Base-by-base conservation (phyloP, 805 yeast genomes). In the Candida golubevii region DNA sequence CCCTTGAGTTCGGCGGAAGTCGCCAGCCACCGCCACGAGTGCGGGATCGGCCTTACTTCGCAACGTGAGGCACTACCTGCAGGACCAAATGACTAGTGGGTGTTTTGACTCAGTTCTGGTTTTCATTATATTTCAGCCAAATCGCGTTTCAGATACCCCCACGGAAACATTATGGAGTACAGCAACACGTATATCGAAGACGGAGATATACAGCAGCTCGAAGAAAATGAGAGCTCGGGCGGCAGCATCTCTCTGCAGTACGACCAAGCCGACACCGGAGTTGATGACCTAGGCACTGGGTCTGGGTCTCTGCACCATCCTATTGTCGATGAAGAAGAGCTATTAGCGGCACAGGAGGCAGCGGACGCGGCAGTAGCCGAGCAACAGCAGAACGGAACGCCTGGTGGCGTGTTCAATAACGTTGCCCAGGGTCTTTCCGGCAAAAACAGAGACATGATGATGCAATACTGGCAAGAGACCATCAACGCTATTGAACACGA, bases 391-490 rank as follows among this genome's bases (percentile, higher is more conserved):
- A 73, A 70, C 36, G 50, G 49, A 9, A 50, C 47, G 2, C 78
- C 77, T 2, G 82, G 79, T 8, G 83, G 85, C 42, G 88, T 87
- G 18, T 88, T 88, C 58, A 75, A 79, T 48, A 93, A 93, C 62
- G 98, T 93, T 7, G 97, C 95, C 1, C 97, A 89, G 59, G 55
- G 57, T 4, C 52, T 54, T 26, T 47, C 48, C 23, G 57, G 59
- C 33, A 58, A 80, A 45, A 84, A 89, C 65, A 77, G 88, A 47
- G 90, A 87, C 54, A 77, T 83, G 71, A 86, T 93, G 90, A 83
- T 95, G 79, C 90, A 87, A 49, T 93, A 91, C 63, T 93, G 99
- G 99, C 99, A 93, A 67, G 95, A 87, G 55, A 83, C 95, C 11
- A 90, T 93, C 63, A 96, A 96, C 2, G 78, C 84, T 43, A 88